These are phyloP conservation scores for Polymyxa betae DNA, from an alignment of 208 protist species.

Conservation along the genomic window DNA sequence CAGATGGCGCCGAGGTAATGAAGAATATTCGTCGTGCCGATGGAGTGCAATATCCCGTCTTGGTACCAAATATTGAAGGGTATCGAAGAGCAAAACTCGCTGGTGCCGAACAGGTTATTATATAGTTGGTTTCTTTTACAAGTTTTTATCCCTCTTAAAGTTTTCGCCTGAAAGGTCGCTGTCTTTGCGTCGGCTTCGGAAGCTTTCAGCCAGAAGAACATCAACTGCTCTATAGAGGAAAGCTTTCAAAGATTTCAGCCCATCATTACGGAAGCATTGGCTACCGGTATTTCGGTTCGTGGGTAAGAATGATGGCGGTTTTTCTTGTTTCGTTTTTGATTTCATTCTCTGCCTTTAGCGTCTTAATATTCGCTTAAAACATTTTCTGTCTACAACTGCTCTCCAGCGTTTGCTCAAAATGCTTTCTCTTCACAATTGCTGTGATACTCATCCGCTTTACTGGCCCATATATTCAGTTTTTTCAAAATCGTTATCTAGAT, in stretches of 20 bases:
- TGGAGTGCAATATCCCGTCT: constrained; percentile 70
- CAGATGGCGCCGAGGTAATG: constrained; percentile 71
- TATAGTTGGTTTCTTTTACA: background rate
- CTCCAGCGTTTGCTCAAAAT: too few relatives aligned
- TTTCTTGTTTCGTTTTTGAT: too few relatives aligned
- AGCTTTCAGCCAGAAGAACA: constrained; percentile 75
- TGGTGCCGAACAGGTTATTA: constrained; percentile 55
- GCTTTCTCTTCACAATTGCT: background rate
- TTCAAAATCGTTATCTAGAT: constrained; percentile 56
- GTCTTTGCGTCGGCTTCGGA: constrained; percentile 77
- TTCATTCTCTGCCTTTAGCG: too few relatives aligned
- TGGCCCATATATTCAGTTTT: background rate
- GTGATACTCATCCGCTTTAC: background rate
- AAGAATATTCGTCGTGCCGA: constrained; percentile 59
- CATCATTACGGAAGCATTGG: constrained; percentile 65
- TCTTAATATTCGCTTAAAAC: too few relatives aligned
- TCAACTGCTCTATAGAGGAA: constrained; percentile 75
- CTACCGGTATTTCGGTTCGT: constrained; percentile 69
- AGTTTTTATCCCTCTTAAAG: background rate
- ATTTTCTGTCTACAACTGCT: too few relatives aligned
- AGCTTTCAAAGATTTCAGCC: constrained; percentile 70
- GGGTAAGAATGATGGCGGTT: too few relatives aligned
- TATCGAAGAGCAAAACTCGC: constrained; percentile 68
- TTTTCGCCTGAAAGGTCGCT: constrained; percentile 58
- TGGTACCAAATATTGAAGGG: constrained; percentile 78